Base-by-base conservation (phyloP, 108 stramenopile genomes). In the Discostella stelligeroides region DNA sequence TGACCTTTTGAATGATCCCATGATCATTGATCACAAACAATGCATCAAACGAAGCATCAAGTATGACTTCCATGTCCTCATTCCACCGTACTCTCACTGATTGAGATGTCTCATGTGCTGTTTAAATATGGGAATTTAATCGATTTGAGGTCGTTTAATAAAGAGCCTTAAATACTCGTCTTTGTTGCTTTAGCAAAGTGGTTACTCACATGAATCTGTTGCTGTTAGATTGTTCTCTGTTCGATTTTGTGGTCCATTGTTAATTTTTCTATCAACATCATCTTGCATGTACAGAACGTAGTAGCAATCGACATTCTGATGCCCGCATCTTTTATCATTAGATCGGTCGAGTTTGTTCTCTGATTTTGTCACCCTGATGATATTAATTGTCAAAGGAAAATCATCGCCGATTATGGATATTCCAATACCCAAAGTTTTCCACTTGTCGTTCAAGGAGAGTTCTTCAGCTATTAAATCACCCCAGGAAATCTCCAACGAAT, bases 1-100 rank as follows among this genome's bases (percentile, higher is more conserved):
- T 82, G 4, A 77, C 76, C 63, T 38, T 72, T 58, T 82, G 70
- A 24, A 82, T 76, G 47, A 82, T 77, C 14, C 81, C 81, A 11
- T 51, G 45, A 12, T 72, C 71, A 34, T 76, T 50, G 15, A 82
- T 77, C 11, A 72, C 71, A 18, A 82, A 41, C 25, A 77, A 38
- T 42, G 81, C 70, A 66, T 82, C 76, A 55, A 76, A 82, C 1
- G 76, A 70, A 20, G 75, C 70, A 49, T 77, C 71, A 28, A 75
- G 49, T 25, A 80, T 63, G 34, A 60, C 68, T 14, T 60, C 37
- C 42, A 80, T 41, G 13, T 70, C 43, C 2, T 64, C n/a, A n/a
- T n/a, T n/a, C n/a, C n/a, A n/a, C n/a, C n/a, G n/a, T n/a, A n/a
- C n/a, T n/a, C n/a, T n/a, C n/a, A n/a, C n/a, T n/a, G n/a, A n/a